Evolutionary conservation across 805 yeast species (phyloP).

Genomic region (Schizosaccharomyces pombe): ASM294v3 CU329670.1:2713501-2714000

Average conservation of each 20-base stretch:
- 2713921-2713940: conserved; percentile 69
- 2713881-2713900: conserved; percentile 96
- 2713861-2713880: conserved; percentile 63
- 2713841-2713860: conserved; percentile 62
- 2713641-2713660: conserved; percentile 50
- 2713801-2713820: conserved; percentile 30
- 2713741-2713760: conserved; percentile 97
- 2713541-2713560: conserved; percentile 61
- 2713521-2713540: conserved; percentile 55
- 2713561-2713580: conserved; percentile 79
- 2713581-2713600: conserved; percentile 52
- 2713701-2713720: conserved; percentile 68
- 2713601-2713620: conserved; percentile 87
- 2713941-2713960: conserved; percentile 70
- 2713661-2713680: conserved; percentile 55
- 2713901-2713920: conserved; percentile 51
- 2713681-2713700: conserved; percentile 63
- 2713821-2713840: conserved; percentile 57
- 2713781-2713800: conserved; percentile 30
- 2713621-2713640: conserved; percentile 84
- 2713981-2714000: conserved; percentile 96
- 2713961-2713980: conserved; percentile 91
- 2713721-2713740: conserved; percentile 66
- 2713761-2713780: conserved; percentile 84
- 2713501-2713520: conserved; percentile 48